Evolutionary conservation across 176 grass and related monocot species (phyloP).

Genomic region (Eleusine coracana): DNA sequence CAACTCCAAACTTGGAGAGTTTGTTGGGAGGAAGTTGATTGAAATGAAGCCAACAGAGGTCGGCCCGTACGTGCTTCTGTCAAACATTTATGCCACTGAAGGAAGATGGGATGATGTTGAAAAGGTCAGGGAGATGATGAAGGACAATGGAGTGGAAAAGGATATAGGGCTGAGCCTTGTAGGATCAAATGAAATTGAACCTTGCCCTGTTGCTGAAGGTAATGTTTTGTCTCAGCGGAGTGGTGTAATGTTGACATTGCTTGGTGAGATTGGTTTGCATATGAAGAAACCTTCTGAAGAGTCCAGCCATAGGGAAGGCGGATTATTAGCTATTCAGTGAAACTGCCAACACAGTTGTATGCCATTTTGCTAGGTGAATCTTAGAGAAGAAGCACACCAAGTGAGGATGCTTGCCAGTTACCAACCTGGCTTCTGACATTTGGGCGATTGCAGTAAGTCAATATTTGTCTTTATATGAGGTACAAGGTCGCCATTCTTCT

Average conservation of each 20-base stretch:
- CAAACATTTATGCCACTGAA: constrained; percentile 59
- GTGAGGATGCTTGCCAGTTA: neutral
- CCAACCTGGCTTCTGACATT: neutral
- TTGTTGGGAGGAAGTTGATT: constrained; percentile 66
- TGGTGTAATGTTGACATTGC: constrained; percentile 29
- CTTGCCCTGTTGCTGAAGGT: neutral
- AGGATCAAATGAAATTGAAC: neutral
- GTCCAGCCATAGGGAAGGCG: neutral
- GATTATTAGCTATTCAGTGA: neutral
- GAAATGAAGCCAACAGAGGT: constrained; percentile 57
- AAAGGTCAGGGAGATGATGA: constrained; percentile 65
- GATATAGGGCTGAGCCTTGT: constrained; percentile 46
- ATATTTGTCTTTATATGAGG: neutral
- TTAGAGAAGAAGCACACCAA: neutral
- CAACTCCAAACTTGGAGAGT: constrained; percentile 54
- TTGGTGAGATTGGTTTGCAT: constrained; percentile 40
- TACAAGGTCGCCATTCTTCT: neutral
- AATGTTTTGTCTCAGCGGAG: neutral
- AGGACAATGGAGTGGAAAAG: constrained; percentile 40
- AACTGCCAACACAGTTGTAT: neutral
- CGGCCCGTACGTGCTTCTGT: constrained; percentile 53
- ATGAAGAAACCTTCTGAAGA: constrained; percentile 36
- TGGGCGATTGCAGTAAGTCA: neutral
- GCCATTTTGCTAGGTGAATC: neutral
- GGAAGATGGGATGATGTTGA: constrained; percentile 66